Evolutionary conservation across 1,284 basidiomycete genomes (phyloP).

Genomic region (Trichosporon asahii): DNA sequence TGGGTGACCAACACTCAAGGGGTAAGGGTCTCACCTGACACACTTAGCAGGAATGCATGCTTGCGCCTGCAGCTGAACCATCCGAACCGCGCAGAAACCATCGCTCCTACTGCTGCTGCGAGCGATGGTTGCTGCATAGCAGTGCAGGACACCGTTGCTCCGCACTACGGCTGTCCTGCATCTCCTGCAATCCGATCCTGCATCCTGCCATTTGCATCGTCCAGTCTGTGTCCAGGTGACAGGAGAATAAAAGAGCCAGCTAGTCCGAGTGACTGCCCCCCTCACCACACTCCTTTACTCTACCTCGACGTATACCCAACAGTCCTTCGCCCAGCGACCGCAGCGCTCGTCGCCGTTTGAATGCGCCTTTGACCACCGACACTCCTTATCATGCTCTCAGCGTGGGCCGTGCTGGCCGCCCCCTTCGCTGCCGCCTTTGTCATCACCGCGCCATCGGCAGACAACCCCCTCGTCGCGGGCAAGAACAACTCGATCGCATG

Average conservation of each 20-base stretch:
- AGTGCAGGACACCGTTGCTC: not conserved
- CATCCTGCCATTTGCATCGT: no score
- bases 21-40: slow-evolving; percentile 4
- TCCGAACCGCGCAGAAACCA: not conserved
- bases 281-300: not conserved
- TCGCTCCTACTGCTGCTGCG: not conserved
- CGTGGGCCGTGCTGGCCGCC: slow-evolving; percentile 10
- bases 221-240: not conserved
- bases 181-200: no score
- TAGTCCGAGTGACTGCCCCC: not conserved
- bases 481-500: slow-evolving; percentile 6
- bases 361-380: not conserved
- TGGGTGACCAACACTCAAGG: not conserved
- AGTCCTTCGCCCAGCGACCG: not conserved
- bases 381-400: slow-evolving; percentile 4
- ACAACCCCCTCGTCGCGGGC: not conserved
- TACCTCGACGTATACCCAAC: not conserved
- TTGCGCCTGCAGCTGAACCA: not conserved
- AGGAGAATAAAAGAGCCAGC: not conserved
- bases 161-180: no score
- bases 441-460: not conserved
- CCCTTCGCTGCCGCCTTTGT: slow-evolving; percentile 7
- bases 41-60: slow-evolving; percentile 3
- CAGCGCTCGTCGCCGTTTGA: not conserved
- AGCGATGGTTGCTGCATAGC: not conserved